Conservation (phyloP, 1,284 basidiomycete genomes). For the Coniophora puteana region DNA sequence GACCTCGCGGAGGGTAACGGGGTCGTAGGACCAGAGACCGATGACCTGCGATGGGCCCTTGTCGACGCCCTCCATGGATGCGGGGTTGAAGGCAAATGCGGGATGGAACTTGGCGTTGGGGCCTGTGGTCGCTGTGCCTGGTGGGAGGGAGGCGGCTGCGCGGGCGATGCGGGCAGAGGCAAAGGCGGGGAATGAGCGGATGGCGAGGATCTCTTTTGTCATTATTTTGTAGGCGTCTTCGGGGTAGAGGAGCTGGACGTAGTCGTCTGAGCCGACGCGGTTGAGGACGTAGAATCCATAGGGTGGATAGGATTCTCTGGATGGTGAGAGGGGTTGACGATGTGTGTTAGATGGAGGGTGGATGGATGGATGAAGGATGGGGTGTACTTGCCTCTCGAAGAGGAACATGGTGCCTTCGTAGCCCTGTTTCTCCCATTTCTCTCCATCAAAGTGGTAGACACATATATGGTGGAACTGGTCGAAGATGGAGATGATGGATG, state of each 20-base stretch:
- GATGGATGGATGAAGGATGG: slow-evolving; percentile 5
- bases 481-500: slow-evolving; percentile 75
- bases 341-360: neutral
- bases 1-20: too few species aligned
- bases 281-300: slow-evolving; percentile 89
- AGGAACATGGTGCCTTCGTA: slow-evolving; percentile 89
- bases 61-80: slow-evolving; percentile 38
- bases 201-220: too few species aligned
- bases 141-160: slow-evolving; percentile 25
- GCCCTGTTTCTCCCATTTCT: slow-evolving; percentile 80
- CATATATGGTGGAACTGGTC: slow-evolving; percentile 86
- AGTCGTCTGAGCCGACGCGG: slow-evolving; percentile 83
- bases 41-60: slow-evolving; percentile 60
- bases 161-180: slow-evolving; percentile 42
- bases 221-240: too few species aligned
- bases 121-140: too few species aligned
- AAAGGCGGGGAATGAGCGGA: slow-evolving; percentile 69
- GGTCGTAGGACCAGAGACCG: slow-evolving; percentile 82
- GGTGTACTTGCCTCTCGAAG: slow-evolving; percentile 65
- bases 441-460: slow-evolving; percentile 67
- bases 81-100: slow-evolving; percentile 36
- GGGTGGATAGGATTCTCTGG: slow-evolving; percentile 65
- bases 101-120: slow-evolving; percentile 44
- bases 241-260: slow-evolving; percentile 71
- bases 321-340: neutral